Evolutionary conservation across 2,329 filamentous ascomycete species (phyloP).

Genomic region (Penicillium palitans): DNA sequence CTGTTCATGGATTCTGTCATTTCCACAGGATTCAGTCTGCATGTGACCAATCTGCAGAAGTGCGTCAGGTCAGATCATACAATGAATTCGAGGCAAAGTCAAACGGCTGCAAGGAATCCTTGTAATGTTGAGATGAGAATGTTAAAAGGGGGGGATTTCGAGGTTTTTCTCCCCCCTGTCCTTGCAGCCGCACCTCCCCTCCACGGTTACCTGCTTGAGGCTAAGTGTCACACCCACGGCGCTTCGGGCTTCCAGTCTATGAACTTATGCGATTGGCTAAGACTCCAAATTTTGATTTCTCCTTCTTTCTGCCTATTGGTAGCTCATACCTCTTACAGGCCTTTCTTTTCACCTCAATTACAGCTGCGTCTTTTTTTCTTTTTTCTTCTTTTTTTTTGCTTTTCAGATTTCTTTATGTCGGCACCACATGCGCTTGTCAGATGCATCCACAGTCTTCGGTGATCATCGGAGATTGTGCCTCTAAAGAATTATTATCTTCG

Average conservation of each 20-base stretch:
- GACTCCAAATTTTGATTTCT: constrained; percentile 17
- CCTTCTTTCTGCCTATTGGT: constrained; percentile 14
- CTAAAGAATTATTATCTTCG: neutral
- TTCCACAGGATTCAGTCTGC: neutral
- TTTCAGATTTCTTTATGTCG: constrained; percentile 5
- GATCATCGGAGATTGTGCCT: constrained; percentile 1
- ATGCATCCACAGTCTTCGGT: constrained; percentile 11
- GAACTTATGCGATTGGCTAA: constrained; percentile 15
- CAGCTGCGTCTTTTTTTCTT: neutral
- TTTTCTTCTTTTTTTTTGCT: neutral
- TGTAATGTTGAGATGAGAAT: neutral
- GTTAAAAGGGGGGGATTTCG: neutral
- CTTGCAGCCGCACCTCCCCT: constrained; percentile 10
- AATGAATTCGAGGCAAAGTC: neutral
- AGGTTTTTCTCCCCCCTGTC: constrained; percentile 14
- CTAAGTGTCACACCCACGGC: constrained; percentile 13
- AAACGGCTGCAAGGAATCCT: constrained; percentile 14
- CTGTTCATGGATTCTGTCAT: neutral
- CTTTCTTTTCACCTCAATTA: constrained; percentile 8
- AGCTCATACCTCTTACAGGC: constrained; percentile 4
- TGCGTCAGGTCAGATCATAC: neutral
- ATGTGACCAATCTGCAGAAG: constrained; percentile 6
- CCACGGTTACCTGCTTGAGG: constrained; percentile 30
- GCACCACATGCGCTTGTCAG: neutral
- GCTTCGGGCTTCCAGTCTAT: constrained; percentile 10